phyloP scores from a whole-genome alignment of 2,329 filamentous ascomycete genomes.

The Lecanicillium sp. region DNA sequence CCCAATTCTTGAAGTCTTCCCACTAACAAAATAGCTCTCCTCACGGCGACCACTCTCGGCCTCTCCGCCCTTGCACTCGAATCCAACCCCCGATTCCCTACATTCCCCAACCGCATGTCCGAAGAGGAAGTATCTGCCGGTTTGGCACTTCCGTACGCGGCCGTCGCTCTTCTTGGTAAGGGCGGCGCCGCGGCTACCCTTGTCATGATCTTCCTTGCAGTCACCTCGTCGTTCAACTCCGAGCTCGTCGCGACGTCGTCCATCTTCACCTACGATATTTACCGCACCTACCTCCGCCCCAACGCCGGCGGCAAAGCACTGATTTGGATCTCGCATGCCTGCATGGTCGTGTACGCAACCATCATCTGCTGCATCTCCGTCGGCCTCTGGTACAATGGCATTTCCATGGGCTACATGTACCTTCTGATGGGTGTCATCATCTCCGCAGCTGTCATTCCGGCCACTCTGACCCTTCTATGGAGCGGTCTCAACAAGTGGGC shows the following conservation, averaged over 20 bases:
- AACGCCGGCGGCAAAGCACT: slow-evolving; percentile 65
- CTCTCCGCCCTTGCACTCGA: slow-evolving; percentile 75
- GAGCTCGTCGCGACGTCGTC: slow-evolving; percentile 83
- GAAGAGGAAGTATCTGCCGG: slow-evolving; percentile 72
- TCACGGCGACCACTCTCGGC: slow-evolving; percentile 83
- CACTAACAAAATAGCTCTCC: slow-evolving; percentile 60
- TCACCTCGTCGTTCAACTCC: slow-evolving; percentile 75
- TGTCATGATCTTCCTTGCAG: slow-evolving; percentile 82
- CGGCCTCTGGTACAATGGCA: slow-evolving; percentile 64
- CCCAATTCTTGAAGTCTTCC: too few relatives aligned
- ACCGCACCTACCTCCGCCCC: slow-evolving; percentile 80
- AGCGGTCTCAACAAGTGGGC: slow-evolving; percentile 68
- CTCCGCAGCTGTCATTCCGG: slow-evolving; percentile 74
- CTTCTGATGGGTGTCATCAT: slow-evolving; percentile 90
- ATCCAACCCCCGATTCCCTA: slow-evolving; percentile 62
- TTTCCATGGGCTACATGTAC: slow-evolving; percentile 85
- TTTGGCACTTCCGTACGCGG: slow-evolving; percentile 76
- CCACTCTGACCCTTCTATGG: slow-evolving; percentile 75
- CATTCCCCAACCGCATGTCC: slow-evolving; percentile 64
- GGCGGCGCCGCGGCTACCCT: slow-evolving; percentile 74
- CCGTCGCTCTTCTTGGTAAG: slow-evolving; percentile 73
- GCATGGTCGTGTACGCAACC: slow-evolving; percentile 63
- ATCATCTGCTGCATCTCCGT: slow-evolving; percentile 74
- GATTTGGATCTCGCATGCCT: slow-evolving; percentile 70
- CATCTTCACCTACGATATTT: slow-evolving; percentile 81